These are phyloP conservation scores for Streptanthus diversifolius DNA, from an alignment of 345 rosid species.

Conservation along the genomic window DNA sequence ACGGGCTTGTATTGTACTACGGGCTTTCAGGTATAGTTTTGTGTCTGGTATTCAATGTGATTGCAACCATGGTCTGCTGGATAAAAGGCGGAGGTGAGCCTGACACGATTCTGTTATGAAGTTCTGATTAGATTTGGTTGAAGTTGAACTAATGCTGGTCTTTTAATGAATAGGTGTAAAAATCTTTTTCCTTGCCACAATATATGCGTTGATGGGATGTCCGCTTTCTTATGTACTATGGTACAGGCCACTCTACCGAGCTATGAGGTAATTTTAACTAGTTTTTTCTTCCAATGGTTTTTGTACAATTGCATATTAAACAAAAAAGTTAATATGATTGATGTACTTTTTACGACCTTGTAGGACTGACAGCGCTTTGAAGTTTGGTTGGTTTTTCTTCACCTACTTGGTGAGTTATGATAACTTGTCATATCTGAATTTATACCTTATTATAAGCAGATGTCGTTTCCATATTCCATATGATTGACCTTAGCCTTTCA, in stretches of 20 bases:
- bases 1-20: not conserved
- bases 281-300: not conserved
- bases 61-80: constrained; percentile 88
- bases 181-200: constrained; percentile 83
- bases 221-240: constrained; percentile 90
- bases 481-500: constrained; percentile 17
- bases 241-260: constrained; percentile 98
- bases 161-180: constrained; percentile 59
- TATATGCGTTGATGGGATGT: constrained; percentile 77
- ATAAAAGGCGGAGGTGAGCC: constrained; percentile 87
- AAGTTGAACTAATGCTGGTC: not conserved
- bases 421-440: not conserved
- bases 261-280: constrained; percentile 59
- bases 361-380: constrained; percentile 99
- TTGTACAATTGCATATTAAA: not conserved
- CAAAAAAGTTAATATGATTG: not conserved
- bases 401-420: constrained; percentile 74
- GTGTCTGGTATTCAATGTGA: constrained; percentile 75
- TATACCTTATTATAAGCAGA: not conserved
- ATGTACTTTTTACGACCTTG: constrained; percentile 30
- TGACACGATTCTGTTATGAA: not conserved
- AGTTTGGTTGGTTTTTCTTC: constrained; percentile 92
- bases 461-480: not conserved
- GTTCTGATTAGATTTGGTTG: not conserved
- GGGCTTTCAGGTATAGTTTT: constrained; percentile 72